phyloP scores from a whole-genome alignment of 148 eudicot species.

The Vaccinium macrocarpon region DNA sequence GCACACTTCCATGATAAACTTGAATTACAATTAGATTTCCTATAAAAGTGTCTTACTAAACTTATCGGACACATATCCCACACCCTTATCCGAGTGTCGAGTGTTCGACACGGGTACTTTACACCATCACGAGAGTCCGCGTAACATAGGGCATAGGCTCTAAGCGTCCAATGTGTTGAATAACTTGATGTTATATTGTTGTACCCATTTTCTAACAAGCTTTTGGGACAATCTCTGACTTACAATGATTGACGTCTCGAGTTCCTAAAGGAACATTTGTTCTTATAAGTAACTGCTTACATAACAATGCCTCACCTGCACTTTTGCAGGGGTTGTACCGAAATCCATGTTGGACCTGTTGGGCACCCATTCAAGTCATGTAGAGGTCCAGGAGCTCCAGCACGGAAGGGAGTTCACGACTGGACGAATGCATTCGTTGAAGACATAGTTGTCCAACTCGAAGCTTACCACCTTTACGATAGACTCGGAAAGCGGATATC shows the following conservation, averaged over 20 bases:
- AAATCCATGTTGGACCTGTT: conserved; percentile 83
- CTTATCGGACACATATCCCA: no score
- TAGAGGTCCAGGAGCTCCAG: conserved; percentile 62
- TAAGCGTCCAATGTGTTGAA: not conserved
- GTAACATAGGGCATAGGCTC: not conserved
- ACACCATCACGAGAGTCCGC: no score
- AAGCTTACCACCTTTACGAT: conserved; percentile 80
- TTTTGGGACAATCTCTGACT: no score
- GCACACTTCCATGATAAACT: no score
- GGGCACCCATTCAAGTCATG: conserved; percentile 96
- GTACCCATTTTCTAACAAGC: no score
- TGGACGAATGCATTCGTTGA: conserved; percentile 69
- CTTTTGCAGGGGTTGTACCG: conserved; percentile 75
- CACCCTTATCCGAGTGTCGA: no score
- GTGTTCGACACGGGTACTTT: no score
- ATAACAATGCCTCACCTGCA: conserved; percentile 10
- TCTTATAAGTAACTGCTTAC: not conserved
- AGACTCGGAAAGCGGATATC: conserved; percentile 77
- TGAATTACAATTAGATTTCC: no score
- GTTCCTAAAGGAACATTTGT: not conserved
- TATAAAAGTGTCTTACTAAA: no score
- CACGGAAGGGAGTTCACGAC: conserved; percentile 67
- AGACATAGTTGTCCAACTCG: conserved; percentile 69
- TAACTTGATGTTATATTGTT: no score
- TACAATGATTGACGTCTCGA: not conserved